Conservation (phyloP, 345 rosid species). For the Corchorus olitorius region DNA sequence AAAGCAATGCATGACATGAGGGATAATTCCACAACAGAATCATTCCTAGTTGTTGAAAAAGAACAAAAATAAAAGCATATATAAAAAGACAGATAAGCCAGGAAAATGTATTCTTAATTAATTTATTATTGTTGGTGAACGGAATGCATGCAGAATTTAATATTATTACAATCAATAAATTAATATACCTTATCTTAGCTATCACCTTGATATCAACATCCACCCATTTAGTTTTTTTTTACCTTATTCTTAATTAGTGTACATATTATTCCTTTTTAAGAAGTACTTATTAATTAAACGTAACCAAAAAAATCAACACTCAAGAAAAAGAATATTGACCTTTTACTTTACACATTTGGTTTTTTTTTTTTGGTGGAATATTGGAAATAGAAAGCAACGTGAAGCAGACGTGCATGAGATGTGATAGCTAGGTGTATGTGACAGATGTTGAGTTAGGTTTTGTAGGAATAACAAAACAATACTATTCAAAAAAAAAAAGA, state of each 20-base stretch:
- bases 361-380: background rate
- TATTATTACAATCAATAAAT: background rate
- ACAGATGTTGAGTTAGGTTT: slow-evolving; percentile 14
- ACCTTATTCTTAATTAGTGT: background rate
- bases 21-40: slow-evolving; percentile 66
- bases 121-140: slow-evolving; percentile 27
- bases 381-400: slow-evolving; percentile 35
- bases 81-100: slow-evolving; percentile 38
- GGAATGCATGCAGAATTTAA: slow-evolving; percentile 38
- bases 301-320: background rate
- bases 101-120: slow-evolving; percentile 12
- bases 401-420: slow-evolving; percentile 70
- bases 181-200: background rate
- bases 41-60: slow-evolving; percentile 50
- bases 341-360: slow-evolving; percentile 8
- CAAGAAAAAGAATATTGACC: slow-evolving; percentile 22
- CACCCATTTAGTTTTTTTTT: slow-evolving; percentile 7
- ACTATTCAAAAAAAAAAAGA: background rate
- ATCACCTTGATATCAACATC: slow-evolving; percentile 1
- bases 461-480: background rate
- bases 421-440: slow-evolving; percentile 19
- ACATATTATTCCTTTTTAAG: no score
- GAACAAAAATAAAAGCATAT: slow-evolving; percentile 36
- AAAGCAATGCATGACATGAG: slow-evolving; percentile 99
- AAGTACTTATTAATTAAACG: background rate